Evolutionary conservation across 2,329 filamentous ascomycete species (phyloP), one percentile per base, ranked within the genome.

Genomic region (Claviceps cyperi): DNA sequence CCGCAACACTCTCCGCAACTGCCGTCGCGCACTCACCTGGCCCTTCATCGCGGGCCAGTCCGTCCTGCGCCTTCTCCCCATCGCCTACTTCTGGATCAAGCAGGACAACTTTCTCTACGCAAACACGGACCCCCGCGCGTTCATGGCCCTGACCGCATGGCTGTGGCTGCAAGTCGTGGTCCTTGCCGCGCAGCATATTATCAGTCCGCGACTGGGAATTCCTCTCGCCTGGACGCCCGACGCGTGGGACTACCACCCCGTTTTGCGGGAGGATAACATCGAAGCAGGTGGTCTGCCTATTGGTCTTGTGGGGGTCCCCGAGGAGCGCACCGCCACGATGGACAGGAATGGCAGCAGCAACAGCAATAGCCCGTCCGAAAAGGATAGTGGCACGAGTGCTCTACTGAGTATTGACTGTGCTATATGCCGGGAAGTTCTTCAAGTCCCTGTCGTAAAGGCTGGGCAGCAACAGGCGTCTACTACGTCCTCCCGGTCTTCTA

Each of bases 201-300:
- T 97, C 3, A 91, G 92, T 0, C 88, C 91, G 1, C 75, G 92
- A n/a, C 91, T 92, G 68, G 88, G 89, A 50, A 69, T 97, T 0
- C 83, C 82, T 2, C 75, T 78, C 43, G 75, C 77, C 47, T 83
- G 80, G 79, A 70, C 74, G 53, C 77, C 79, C n/a, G 77, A 81
- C 51, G 86, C 85, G 1, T 98, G 94, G 76, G 91, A 98, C 61
- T 98, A 98, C 63, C 91, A 98, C 64, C 91, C 89, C 0, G 75
- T 95, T 2, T 73, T 98, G 21, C 80, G 87, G 28, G 86, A 89
- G 59, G 89, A 94, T 54, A 84, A 82, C 52, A 66, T 87, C 44
- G 86, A 95, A 69, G 80, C 85, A 17, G 87, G 84, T 19, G 83
- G 81, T 1, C 67, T 95, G 54, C 89, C 90, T 0, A 86, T 95